Evolutionary conservation across 2,329 filamentous ascomycete genomes (phyloP), one percentile per base, ranked within the genome.

Genomic region (Fusarium irregulare): DNA sequence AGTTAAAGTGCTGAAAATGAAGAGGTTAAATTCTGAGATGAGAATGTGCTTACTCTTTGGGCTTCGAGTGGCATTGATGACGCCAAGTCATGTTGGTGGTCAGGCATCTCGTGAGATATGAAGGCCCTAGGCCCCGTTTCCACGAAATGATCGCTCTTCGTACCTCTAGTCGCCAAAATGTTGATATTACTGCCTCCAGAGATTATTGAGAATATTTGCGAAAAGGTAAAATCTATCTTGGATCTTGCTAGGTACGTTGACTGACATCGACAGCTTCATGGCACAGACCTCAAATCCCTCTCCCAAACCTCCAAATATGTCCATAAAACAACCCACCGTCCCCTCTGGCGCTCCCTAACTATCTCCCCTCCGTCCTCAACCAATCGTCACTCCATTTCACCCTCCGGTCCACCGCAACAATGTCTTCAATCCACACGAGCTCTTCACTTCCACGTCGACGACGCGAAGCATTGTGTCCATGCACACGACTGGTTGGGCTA

Each of bases 41-140:
- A 64, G 60, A 64, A 47, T 14, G 4, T 23, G 60, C 60, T 64
- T 56, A 64, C 40, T 0, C 16, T n/a, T 37, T 37, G 34, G 34
- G 16, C 9, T 10, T 16, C 6, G 9, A 4, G 34, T 37, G 18
- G 34, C 10, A 37, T 37, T n/a, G 34, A 37, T 37, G 34, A 23
- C 13, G 46, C 50, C 32, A 64, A 2, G 18, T 4, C 1, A 23
- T 23, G 11, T n/a, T 27, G 50, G 30, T 41, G 30, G 21, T n/a
- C 16, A n/a, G 50, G 20, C 5, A 25, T 46, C 10, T 30, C 2
- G 37, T 41, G 16, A 49, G 37, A 57, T 57, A 23, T 30, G 25
- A 25, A 4, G 18, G 20, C 8, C n/a, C n/a, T n/a, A n/a, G n/a
- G n/a, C n/a, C n/a, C n/a, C n/a, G n/a, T n/a, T n/a, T n/a, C n/a